Percentiles rank a stretch among this genome's conserved stretches.
These are phyloP conservation scores for Sphaerulina musiva DNA, from an alignment of 2,329 filamentous ascomycete genomes.

Conservation along the genomic window DNA sequence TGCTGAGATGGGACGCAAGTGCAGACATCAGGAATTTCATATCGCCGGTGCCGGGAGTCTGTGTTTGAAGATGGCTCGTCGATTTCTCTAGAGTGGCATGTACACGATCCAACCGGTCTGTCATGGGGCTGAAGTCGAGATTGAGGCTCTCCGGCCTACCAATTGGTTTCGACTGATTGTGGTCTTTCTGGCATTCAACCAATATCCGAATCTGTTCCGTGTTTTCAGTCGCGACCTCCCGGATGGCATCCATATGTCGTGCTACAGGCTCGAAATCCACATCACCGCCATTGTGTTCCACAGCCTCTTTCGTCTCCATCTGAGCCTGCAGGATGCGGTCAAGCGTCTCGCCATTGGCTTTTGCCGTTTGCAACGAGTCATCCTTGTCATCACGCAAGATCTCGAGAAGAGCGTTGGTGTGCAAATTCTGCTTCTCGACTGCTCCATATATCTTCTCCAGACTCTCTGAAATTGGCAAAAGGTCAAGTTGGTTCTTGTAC, in stretches of 20 bases:
- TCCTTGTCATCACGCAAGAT: conserved; percentile 13
- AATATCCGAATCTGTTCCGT: conserved; percentile 18
- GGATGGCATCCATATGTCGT: conserved; percentile 23
- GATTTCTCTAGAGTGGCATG: conserved; percentile 20
- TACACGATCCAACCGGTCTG: conserved; percentile 23
- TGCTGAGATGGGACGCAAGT: conserved; percentile 26
- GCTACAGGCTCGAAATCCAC: conserved; percentile 21
- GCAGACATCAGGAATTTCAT: conserved; percentile 27
- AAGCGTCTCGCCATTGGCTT: conserved; percentile 3
- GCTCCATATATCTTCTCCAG: conserved; percentile 12
- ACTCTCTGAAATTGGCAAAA: conserved; percentile 7
- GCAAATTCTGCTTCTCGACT: conserved; percentile 13
- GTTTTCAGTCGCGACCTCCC: conserved; percentile 17
- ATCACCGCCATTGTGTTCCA: conserved; percentile 12
- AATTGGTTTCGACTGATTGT: not conserved
- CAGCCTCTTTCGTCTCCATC: conserved; percentile 16
- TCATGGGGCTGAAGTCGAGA: conserved; percentile 27
- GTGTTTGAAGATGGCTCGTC: conserved; percentile 1
- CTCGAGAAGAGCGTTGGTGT: conserved; percentile 7
- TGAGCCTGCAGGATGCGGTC: conserved; percentile 21
- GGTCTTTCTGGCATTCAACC: conserved; percentile 15
- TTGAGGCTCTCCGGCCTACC: conserved; percentile 14
- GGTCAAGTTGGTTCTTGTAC: conserved; percentile 6
- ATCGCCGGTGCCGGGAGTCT: conserved; percentile 19
- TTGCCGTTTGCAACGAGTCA: not conserved